These are phyloP conservation scores for Apiospora kogelbergensis DNA, from an alignment of 2,329 filamentous ascomycete species.

Conservation along the genomic window DNA sequence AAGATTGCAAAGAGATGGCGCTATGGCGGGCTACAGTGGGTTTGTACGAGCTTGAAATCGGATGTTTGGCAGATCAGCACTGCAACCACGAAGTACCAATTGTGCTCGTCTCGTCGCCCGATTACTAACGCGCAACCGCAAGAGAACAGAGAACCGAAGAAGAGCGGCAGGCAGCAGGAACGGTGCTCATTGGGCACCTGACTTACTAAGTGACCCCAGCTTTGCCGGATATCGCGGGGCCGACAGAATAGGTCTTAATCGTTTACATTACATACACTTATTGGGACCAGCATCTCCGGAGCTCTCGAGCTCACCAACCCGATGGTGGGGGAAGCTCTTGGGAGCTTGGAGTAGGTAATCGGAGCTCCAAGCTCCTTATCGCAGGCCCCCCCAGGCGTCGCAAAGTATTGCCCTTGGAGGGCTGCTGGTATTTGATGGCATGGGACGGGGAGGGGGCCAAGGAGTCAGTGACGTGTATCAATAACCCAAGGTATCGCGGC, in stretches of 20 bases:
- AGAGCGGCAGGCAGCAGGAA: neutral
- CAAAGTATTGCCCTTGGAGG: neutral
- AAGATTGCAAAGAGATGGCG: neutral
- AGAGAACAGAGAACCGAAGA: neutral
- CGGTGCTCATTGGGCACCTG: neutral
- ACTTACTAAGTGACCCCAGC: neutral
- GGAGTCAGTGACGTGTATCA: neutral
- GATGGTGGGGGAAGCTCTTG: neutral
- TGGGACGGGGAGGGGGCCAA: neutral
- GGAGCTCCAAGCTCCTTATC: conserved; percentile 2
- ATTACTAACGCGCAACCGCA: neutral
- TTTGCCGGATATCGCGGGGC: neutral
- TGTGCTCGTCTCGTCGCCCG: neutral
- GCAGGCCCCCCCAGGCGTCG: neutral
- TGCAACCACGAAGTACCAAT: neutral
- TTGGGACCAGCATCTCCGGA: neutral
- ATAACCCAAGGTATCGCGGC: neutral
- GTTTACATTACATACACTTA: neutral
- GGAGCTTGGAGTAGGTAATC: neutral
- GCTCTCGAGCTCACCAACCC: neutral
- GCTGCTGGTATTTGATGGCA: neutral
- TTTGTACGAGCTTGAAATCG: neutral
- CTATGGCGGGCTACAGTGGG: too few species aligned
- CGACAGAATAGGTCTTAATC: neutral
- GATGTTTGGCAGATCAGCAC: neutral